Evolutionary conservation across 108 stramenopile species (phyloP).

Genomic region (Cyclotella distinguenda): DNA sequence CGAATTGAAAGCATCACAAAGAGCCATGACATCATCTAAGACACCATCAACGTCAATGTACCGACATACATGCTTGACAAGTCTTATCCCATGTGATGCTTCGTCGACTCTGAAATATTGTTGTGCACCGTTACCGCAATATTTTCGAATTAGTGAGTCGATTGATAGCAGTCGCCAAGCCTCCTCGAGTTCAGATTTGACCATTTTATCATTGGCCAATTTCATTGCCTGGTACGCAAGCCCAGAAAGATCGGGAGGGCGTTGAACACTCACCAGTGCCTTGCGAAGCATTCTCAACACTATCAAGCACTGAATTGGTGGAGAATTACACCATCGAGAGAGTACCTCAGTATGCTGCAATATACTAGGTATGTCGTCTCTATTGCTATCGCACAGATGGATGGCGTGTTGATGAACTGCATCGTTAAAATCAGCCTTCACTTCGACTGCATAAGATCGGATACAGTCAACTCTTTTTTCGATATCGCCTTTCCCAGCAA

Average conservation of each 20-base stretch:
- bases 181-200: slow-evolving; percentile 77
- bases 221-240: slow-evolving; percentile 65
- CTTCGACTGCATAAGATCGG: slow-evolving; percentile 50
- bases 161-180: slow-evolving; percentile 70
- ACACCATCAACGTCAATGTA: slow-evolving; percentile 53
- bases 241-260: slow-evolving; percentile 56
- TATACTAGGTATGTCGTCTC: slow-evolving; percentile 34
- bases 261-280: slow-evolving; percentile 65
- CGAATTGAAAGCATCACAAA: slow-evolving; percentile 72
- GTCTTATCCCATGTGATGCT: slow-evolving; percentile 61
- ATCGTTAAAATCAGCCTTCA: slow-evolving; percentile 56
- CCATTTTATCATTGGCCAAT: slow-evolving; percentile 64
- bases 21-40: slow-evolving; percentile 54
- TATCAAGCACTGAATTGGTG: slow-evolving; percentile 59
- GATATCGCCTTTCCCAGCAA: slow-evolving; percentile 15
- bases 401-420: slow-evolving; percentile 54
- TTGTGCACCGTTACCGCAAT: slow-evolving; percentile 78
- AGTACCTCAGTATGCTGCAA: slow-evolving; percentile 25
- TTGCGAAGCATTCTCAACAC: slow-evolving; percentile 66
- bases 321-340: slow-evolving; percentile 56
- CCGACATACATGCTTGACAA: slow-evolving; percentile 66
- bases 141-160: slow-evolving; percentile 68
- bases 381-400: slow-evolving; percentile 62
- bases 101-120: slow-evolving; percentile 79
- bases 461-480: slow-evolving; percentile 33